A percentile compares a stretch with the other conserved stretches of the same genome.
phyloP scores from a whole-genome alignment of 257 asterid genomes.

The Gentiana macrophylla region DNA sequence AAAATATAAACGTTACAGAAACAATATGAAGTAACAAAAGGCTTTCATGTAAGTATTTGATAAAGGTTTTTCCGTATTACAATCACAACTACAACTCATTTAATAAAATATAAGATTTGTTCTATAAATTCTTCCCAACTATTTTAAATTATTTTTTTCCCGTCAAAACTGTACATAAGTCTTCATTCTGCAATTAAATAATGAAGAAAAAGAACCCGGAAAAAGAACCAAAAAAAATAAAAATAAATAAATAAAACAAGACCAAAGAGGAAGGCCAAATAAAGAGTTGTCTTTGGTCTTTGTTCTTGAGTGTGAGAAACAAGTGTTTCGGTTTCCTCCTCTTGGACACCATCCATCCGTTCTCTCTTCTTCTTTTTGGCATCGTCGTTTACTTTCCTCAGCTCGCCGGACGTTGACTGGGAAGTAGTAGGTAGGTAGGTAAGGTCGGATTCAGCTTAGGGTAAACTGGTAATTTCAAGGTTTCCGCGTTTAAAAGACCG shows the following conservation, averaged over 20 bases:
- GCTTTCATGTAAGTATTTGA: no score
- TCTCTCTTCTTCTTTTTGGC: conserved; percentile 22
- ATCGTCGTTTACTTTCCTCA: conserved; percentile 16
- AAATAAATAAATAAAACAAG: background rate
- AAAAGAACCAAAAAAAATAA: no score
- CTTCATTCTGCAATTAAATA: background rate
- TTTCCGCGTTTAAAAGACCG: conserved; percentile 3
- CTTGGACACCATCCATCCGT: conserved; percentile 2
- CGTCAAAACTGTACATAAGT: background rate
- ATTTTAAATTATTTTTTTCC: no score
- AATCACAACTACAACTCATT: no score
- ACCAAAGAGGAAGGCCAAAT: conserved; percentile 17
- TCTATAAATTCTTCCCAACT: no score
- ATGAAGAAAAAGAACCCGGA: background rate
- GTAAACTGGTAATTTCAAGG: conserved; percentile 9
- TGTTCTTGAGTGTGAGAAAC: background rate
- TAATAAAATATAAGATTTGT: no score
- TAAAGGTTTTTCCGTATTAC: no score
- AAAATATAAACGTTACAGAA: no score
- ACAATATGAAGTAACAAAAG: no score
- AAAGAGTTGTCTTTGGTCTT: background rate
- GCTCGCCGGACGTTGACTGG: conserved; percentile 12
- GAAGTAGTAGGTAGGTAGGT: conserved; percentile 12
- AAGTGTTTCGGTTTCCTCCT: conserved; percentile 2
- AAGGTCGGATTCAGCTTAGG: conserved; percentile 4